phyloP scores from a whole-genome alignment of 2,329 filamentous ascomycete genomes.

The Nemania serpens region DNA sequence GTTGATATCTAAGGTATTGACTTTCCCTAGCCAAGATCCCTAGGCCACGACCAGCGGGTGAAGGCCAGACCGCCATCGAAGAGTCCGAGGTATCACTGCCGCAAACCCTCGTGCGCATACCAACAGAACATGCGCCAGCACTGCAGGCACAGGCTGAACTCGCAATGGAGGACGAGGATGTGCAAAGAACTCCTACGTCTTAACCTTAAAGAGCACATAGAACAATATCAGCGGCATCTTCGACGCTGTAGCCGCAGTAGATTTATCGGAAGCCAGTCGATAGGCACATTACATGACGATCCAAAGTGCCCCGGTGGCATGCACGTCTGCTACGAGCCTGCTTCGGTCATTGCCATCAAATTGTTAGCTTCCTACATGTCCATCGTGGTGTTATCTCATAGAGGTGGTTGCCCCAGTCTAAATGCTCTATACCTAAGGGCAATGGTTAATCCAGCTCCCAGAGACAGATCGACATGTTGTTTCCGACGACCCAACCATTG shows the following conservation, averaged over 20 bases:
- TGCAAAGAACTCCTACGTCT: constrained; percentile 38
- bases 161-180: constrained; percentile 52
- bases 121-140: constrained; percentile 74
- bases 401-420: not conserved
- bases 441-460: too few relatives aligned
- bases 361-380: not conserved
- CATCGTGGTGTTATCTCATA: not conserved
- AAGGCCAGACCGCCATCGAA: constrained; percentile 44
- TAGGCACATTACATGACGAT: not conserved
- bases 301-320: not conserved
- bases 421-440: too few relatives aligned
- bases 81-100: constrained; percentile 63
- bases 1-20: constrained; percentile 18
- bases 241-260: not conserved
- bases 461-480: too few relatives aligned
- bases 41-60: constrained; percentile 55
- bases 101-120: constrained; percentile 82
- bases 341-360: not conserved
- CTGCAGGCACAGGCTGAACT: constrained; percentile 65
- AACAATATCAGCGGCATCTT: not conserved
- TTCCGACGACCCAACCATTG: too few relatives aligned
- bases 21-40: constrained; percentile 67
- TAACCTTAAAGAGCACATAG: constrained; percentile 3
- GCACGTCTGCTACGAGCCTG: not conserved
- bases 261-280: not conserved